Percentiles rank a stretch among this genome's conserved stretches.
phyloP scores from a whole-genome alignment of 495 filamentous ascomycete species.

The Aspergillus wentii region DNA sequence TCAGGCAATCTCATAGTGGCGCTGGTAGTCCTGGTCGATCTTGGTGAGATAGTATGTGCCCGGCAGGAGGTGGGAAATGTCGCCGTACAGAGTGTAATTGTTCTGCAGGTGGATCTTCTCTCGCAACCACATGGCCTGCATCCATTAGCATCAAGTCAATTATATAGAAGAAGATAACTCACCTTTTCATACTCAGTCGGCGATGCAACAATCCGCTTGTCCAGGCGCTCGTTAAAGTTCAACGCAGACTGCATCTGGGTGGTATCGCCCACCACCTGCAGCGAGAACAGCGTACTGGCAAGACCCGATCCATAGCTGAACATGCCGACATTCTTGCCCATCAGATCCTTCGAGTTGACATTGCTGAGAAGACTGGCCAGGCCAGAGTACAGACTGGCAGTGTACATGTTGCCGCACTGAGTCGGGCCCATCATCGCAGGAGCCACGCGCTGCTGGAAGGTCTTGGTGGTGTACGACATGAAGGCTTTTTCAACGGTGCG shows the following conservation, averaged over 20 bases:
- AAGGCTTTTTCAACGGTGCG: constrained; percentile 92
- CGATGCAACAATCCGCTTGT: constrained; percentile 61
- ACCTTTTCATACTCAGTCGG: constrained; percentile 86
- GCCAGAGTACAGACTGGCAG: constrained; percentile 85
- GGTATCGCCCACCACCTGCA: constrained; percentile 75
- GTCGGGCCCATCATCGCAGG: constrained; percentile 83
- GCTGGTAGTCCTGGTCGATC: constrained; percentile 93
- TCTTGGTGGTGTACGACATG: too few species aligned
- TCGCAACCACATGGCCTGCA: constrained; percentile 82
- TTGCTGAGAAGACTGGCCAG: constrained; percentile 73
- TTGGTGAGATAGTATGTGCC: constrained; percentile 87
- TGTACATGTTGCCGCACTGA: constrained; percentile 99
- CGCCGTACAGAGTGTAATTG: constrained; percentile 74
- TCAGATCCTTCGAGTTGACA: constrained; percentile 60
- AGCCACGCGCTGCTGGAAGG: constrained; percentile 89
- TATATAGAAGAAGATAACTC: constrained; percentile 18
- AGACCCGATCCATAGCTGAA: constrained; percentile 96
- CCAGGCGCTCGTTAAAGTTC: constrained; percentile 72
- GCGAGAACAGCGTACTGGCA: constrained; percentile 82
- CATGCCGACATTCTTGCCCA: constrained; percentile 82
- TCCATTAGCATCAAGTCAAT: constrained; percentile 1
- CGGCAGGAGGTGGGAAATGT: constrained; percentile 62
- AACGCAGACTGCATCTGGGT: constrained; percentile 71
- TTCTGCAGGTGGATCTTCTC: constrained; percentile 94
- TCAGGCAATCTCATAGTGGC: constrained; percentile 76